A percentile compares a stretch with the other conserved stretches of the same genome.
phyloP scores from a whole-genome alignment of 345 rosid species.

The Streptanthus diversifolius region DNA sequence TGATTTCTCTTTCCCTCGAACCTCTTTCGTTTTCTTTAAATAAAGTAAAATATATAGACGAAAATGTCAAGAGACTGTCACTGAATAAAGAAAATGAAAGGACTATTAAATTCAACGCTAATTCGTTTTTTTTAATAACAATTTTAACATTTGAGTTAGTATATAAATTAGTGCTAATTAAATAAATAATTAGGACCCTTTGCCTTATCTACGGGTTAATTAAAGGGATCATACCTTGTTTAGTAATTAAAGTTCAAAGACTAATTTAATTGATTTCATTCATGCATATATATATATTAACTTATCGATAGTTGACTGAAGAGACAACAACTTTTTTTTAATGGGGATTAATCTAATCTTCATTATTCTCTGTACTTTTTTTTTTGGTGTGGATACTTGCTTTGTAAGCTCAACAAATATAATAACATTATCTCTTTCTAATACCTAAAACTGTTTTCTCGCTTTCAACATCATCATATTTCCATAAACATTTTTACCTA shows the following conservation, averaged over 20 bases:
- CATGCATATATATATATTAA: slow-evolving; percentile 18
- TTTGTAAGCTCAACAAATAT: background rate
- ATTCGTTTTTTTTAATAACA: background rate
- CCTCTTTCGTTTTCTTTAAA: background rate
- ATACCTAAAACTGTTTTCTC: background rate
- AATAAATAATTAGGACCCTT: background rate
- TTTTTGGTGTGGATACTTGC: background rate
- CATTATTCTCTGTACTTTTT: background rate
- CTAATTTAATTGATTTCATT: slow-evolving; percentile 23
- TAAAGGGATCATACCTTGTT: slow-evolving; percentile 22
- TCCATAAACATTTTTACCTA: background rate
- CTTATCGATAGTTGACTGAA: slow-evolving; percentile 11
- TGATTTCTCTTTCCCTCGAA: slow-evolving; percentile 18
- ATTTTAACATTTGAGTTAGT: background rate
- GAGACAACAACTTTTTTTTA: background rate
- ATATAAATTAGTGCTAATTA: background rate
- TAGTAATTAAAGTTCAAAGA: slow-evolving; percentile 20
- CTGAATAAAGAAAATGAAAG: slow-evolving; percentile 15
- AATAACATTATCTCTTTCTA: background rate
- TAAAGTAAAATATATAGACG: background rate
- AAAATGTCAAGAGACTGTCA: slow-evolving; percentile 24
- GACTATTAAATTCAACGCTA: background rate
- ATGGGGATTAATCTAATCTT: background rate
- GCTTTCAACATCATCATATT: background rate
- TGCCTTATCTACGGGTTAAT: slow-evolving; percentile 28